Evolutionary conservation across 73 alveolate genomes (phyloP), one percentile per base, ranked within the genome.

Genomic region (Uronychia setigera): DNA sequence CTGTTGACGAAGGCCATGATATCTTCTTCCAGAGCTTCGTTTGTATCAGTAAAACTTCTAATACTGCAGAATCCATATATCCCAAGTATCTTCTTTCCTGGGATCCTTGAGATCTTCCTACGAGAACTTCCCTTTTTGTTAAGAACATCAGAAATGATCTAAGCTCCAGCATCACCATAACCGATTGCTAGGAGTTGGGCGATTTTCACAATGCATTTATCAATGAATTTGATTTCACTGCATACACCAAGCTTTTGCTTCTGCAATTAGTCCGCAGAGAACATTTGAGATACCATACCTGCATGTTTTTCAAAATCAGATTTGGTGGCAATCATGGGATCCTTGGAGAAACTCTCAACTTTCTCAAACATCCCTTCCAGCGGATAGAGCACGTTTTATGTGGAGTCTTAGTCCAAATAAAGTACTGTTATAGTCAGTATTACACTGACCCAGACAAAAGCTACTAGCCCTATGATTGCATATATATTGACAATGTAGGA

Each of bases 1-100:
- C 96, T 98, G 82, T 97, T 97, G 31, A 97, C 99, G 82, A 96
- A 91, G 76, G 95, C 92, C 96, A 97, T 93, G 29, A 97, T 98
- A 59, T 90, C 98, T 92, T 96, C 98, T 94, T 86, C 80, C 9
- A 95, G 82, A 0, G 88, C 95, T 81, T 93, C 96, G 28, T 94
- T 89, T 1, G 96, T 92, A 46, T 95, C 98, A 0, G 97, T 87
- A 78, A 95, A 95, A 58, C 94, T 91, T 32, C 97, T 89, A 32
- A 95, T 95, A 81, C 91, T 95, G 79, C 98, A 95, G 81, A 95
- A 95, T 14, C 98, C 98, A 88, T 85, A 95, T 30, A 95, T 91
- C 27, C 96, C 98, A 33, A 87, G 79, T 30, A 83, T 93, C 58
- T 94, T 87, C 27, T 90, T 91, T 26, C 98, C 98, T 59, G 67